Evolutionary conservation across 2,329 filamentous ascomycete species (phyloP).

Genomic region (Alternaria tenuissima): DNA sequence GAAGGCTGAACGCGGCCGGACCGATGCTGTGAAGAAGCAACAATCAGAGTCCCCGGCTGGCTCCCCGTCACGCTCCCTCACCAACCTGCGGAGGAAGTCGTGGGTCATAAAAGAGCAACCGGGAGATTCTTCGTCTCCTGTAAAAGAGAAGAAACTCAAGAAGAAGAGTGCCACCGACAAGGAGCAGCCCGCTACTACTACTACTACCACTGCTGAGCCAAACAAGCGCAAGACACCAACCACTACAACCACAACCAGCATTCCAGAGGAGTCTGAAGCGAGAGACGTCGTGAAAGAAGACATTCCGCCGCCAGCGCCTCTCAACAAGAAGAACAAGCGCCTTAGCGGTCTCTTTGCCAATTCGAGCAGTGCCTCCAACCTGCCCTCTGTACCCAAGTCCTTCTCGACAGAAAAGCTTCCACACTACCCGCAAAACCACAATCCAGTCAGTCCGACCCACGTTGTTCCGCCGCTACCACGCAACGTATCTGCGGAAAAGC

Average conservation of each 20-base stretch:
- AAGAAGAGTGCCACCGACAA: slow-evolving; percentile 31
- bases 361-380: slow-evolving; percentile 39
- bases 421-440: slow-evolving; percentile 44
- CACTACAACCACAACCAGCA: slow-evolving; percentile 32
- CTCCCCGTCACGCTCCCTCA: slow-evolving; percentile 45
- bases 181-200: slow-evolving; percentile 12
- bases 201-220: slow-evolving; percentile 18
- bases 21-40: slow-evolving; percentile 38
- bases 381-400: slow-evolving; percentile 57
- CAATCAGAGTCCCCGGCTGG: slow-evolving; percentile 31
- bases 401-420: slow-evolving; percentile 60
- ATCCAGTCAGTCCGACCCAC: slow-evolving; percentile 44
- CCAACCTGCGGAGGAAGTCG: slow-evolving; percentile 48
- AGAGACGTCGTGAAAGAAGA: slow-evolving; percentile 34
- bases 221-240: slow-evolving; percentile 38
- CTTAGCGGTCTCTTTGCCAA: slow-evolving; percentile 45
- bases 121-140: slow-evolving; percentile 25
- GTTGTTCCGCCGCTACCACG: slow-evolving; percentile 54
- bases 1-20: slow-evolving; percentile 37
- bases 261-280: slow-evolving; percentile 41
- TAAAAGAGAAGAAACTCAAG: slow-evolving; percentile 24
- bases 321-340: slow-evolving; percentile 48
- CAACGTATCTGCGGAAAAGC: slow-evolving; percentile 52
- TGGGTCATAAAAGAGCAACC: slow-evolving; percentile 40
- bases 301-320: slow-evolving; percentile 29